Conservation (phyloP, 2,329 filamentous ascomycete genomes). For the Fusarium continuum region DNA sequence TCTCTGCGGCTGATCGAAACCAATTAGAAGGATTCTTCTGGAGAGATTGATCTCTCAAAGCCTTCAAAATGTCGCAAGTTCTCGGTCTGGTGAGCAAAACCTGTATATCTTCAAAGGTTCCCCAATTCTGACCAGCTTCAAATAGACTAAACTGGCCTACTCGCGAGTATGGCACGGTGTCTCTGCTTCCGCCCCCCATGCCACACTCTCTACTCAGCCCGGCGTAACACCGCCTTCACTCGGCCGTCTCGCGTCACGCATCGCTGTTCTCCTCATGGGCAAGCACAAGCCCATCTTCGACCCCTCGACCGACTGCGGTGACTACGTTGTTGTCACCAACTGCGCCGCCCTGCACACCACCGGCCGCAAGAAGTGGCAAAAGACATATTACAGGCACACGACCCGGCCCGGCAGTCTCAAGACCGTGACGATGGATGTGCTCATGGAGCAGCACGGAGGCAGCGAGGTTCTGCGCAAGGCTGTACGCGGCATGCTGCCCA, state of each 20-base stretch:
- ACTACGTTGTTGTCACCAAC: slow-evolving; percentile 95
- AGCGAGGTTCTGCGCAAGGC: slow-evolving; percentile 90
- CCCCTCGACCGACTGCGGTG: slow-evolving; percentile 96
- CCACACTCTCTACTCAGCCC: slow-evolving; percentile 66
- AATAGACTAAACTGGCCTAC: slow-evolving; percentile 93
- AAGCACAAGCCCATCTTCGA: slow-evolving; percentile 99
- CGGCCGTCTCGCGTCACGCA: slow-evolving; percentile 86
- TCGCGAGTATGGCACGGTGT: slow-evolving; percentile 92
- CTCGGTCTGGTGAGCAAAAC: slow-evolving; percentile 71
- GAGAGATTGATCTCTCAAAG: slow-evolving; percentile 33
- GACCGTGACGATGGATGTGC: slow-evolving; percentile 90
- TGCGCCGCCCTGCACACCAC: slow-evolving; percentile 89
- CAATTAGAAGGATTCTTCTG: slow-evolving; percentile 16
- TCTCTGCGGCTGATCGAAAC: slow-evolving; percentile 17
- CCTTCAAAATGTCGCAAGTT: slow-evolving; percentile 76
- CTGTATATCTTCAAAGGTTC: slow-evolving; percentile 7
- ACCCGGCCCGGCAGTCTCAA: slow-evolving; percentile 88
- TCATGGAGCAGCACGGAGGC: slow-evolving; percentile 95
- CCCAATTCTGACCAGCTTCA: slow-evolving; percentile 17
- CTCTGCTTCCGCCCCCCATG: slow-evolving; percentile 74
- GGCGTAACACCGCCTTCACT: slow-evolving; percentile 77
- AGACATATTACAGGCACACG: slow-evolving; percentile 94
- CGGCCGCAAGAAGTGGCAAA: slow-evolving; percentile 91
- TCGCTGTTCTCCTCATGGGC: slow-evolving; percentile 91
- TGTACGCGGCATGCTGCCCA: slow-evolving; percentile 96